Evolutionary conservation across 2,329 filamentous ascomycete species (phyloP).

Genomic region (Penicillium frequentans): DNA sequence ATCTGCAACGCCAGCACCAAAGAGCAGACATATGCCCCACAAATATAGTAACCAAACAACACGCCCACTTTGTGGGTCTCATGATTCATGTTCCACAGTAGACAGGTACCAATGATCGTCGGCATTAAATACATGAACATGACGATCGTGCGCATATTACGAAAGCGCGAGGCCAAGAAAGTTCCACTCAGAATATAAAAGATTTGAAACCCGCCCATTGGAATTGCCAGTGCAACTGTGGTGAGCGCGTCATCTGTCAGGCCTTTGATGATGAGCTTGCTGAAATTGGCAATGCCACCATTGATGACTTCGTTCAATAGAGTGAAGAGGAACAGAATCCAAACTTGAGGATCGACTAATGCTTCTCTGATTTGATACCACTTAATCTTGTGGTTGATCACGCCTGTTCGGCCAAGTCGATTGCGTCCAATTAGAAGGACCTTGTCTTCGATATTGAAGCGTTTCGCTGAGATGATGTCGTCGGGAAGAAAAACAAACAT

Average conservation of each 20-base stretch:
- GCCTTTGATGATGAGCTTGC: conserved; percentile 53
- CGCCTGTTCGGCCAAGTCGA: conserved; percentile 42
- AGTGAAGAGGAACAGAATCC: conserved; percentile 47
- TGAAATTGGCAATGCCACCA: conserved; percentile 57
- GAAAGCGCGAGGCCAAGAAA: conserved; percentile 52
- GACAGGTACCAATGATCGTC: conserved; percentile 49
- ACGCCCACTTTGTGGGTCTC: conserved; percentile 47
- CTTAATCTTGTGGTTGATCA: conserved; percentile 52
- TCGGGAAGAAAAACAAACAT: conserved; percentile 46
- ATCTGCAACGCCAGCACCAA: conserved; percentile 54
- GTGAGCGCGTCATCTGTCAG: conserved; percentile 48
- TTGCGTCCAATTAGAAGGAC: conserved; percentile 43
- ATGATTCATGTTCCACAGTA: conserved; percentile 53
- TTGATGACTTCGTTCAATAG: conserved; percentile 55
- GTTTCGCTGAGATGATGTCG: conserved; percentile 43
- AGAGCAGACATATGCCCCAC: conserved; percentile 51
- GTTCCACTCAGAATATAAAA: conserved; percentile 54
- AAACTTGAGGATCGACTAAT: conserved; percentile 46
- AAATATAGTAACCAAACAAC: conserved; percentile 55
- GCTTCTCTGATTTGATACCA: conserved; percentile 52
- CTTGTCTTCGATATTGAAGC: conserved; percentile 47
- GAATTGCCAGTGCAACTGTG: conserved; percentile 57
- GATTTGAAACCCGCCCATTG: conserved; percentile 55
- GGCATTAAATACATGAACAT: conserved; percentile 56
- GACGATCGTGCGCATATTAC: conserved; percentile 52